Percentiles rank a stretch among this genome's conserved stretches.
phyloP scores from a whole-genome alignment of 768 basidiomycete genomes.

The Lactarius hatsudake region DNA sequence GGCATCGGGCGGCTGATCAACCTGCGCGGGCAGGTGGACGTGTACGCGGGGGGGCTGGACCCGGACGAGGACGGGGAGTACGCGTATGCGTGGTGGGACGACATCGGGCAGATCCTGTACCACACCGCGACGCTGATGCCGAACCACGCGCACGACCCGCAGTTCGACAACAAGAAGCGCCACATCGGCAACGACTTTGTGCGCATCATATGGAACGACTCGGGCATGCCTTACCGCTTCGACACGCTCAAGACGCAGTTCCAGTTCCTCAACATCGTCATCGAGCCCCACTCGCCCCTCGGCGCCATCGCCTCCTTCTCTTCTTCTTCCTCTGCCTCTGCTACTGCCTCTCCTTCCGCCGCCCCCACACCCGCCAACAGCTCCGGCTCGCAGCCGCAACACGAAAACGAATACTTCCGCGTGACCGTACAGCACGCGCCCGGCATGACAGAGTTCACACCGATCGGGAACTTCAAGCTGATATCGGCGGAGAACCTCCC shows the following conservation, averaged over 20 bases:
- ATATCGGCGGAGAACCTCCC: constrained; percentile 88
- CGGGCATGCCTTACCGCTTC: constrained; percentile 83
- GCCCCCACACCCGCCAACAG: background rate
- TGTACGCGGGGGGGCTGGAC: constrained; percentile 90
- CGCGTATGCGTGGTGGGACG: constrained; percentile 99
- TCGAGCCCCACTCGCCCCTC: constrained; percentile 81
- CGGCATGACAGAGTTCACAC: constrained; percentile 93
- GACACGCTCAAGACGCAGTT: constrained; percentile 91
- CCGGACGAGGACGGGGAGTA: constrained; percentile 93
- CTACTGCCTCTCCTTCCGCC: background rate
- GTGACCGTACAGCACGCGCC: constrained; percentile 83
- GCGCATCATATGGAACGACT: constrained; percentile 97
- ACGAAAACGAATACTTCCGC: constrained; percentile 96
- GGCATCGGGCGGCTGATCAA: constrained; percentile 86
- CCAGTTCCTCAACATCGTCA: constrained; percentile 96
- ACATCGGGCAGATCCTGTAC: constrained; percentile 91
- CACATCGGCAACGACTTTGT: constrained; percentile 98
- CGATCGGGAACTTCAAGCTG: constrained; percentile 91
- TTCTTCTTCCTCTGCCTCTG: background rate
- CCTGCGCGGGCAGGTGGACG: constrained; percentile 84
- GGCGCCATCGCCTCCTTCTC: constrained; percentile 84
- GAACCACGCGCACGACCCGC: constrained; percentile 60
- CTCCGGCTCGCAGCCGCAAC: constrained; percentile 40
- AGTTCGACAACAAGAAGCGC: constrained; percentile 82
- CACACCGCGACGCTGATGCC: constrained; percentile 99